Evolutionary conservation across 805 yeast genomes (phyloP), one percentile per base, ranked within the genome.

Genomic region (Candida sithepensis): DNA sequence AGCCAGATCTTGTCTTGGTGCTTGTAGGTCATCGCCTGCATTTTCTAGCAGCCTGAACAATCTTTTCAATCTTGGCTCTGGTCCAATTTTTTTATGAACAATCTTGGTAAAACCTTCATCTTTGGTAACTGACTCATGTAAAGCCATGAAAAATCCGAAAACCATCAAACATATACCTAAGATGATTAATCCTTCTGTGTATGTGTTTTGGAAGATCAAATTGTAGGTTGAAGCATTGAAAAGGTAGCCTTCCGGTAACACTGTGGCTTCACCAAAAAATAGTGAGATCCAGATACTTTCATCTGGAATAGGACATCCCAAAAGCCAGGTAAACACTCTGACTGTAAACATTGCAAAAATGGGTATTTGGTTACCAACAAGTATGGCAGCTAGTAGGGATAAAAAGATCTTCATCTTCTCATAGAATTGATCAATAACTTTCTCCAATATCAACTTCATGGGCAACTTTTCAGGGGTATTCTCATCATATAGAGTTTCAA

Each of bases 101-200:
- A 84, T 72, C 58, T 79, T 81, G 24, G 70, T 64, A 61, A 83
- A 84, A 0, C 88, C 89, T 42, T 82, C 81, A 61, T 86, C 95
- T 46, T 81, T 69, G 1, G 79, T 78, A 14, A 85, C 84, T 80
- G 85, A 81, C 55, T 85, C 90, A 59, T 84, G 85, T 19, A 63
- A 55, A 3, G 60, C 53, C 1, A 59, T 37, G 37, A 55, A 42
- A 4, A 57, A 49, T 4, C 58, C 56, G 3, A 59, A 42, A 1
- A 51, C 22, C 48, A 47, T 63, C 30, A 52, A 68, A 61, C 51
- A 62, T 49, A 44, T 38, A 12, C 48, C 13, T 9, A 52, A 43
- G 7, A 56, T 47, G 8, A 39, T 26, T 10, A 24, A 55, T 30
- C 61, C 67, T 19, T 44, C 43, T 3, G 53, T 7, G 44, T 53